Evolutionary conservation across 2,329 filamentous ascomycete species (phyloP), one percentile per base, ranked within the genome.

Genomic region (Fusarium lateritium): DNA sequence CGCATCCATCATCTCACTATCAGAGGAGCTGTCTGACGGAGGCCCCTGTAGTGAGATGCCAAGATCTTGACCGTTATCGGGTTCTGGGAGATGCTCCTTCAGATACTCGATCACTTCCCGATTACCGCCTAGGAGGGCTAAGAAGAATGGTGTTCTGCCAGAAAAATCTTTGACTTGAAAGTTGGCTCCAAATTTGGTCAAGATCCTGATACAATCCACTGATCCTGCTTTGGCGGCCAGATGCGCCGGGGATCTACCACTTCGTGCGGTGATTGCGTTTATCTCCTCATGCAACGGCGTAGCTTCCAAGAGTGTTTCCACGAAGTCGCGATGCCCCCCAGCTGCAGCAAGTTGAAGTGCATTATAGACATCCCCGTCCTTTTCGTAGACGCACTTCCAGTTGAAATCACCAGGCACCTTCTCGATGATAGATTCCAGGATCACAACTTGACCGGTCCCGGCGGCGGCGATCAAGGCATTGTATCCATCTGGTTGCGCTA

Each of bases 321-420:
- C 13, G 31, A 52, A 15, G 49, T 69, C 47, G 22, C 62, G 38
- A 34, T 62, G 65, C 0, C 68, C 62, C 3, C 65, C 49, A 4
- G 50, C 50, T 39, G 73, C 71, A 11, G 73, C 73, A 34, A 75
- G 57, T 33, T 75, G 73, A 13, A 75, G 50, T 7, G 70, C 65
- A 24, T 72, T 74, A 31, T 65, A 73, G 11, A 60, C 62, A 26
- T 56, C 56, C 3, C 55, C 44, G 6, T 59, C 51, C 4, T 68
- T 36, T 11, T 64, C 33, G 14, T 54, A 67, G 10, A 53, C 9
- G 21, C 47, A 53, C 1, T 40, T 10, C 73, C 73, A 75, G 36
- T 71, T 39, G 4, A 75, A 74, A 9, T 45, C 11, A 6, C 13
- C 26, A n/a, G 56, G 40, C 2, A 34, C 58, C 19, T 40, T 45